Conservation (phyloP, 2,329 filamentous ascomycete species). For the Aspergillus sp. region DNA sequence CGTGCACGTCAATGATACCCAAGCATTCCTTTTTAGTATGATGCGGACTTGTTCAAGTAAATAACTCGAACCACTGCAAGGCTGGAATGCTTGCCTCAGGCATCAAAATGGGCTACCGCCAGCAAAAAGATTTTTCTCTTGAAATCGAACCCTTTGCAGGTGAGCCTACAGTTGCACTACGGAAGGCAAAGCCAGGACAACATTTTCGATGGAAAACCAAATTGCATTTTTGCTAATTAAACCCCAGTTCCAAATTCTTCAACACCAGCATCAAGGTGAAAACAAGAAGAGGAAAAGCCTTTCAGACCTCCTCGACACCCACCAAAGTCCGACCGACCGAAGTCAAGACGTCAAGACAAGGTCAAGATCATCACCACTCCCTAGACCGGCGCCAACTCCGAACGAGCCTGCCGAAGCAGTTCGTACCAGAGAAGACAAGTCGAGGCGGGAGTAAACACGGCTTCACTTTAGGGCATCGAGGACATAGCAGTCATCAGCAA, state of each 20-base stretch:
- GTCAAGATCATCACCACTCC: slow-evolving; percentile 95
- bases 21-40: background rate
- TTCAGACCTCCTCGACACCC: slow-evolving; percentile 91
- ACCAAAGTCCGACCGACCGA: slow-evolving; percentile 73
- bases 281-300: slow-evolving; percentile 57
- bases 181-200: no score
- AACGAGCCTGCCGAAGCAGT: slow-evolving; percentile 29
- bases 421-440: slow-evolving; percentile 21
- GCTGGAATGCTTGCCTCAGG: no score
- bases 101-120: no score
- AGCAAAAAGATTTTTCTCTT: no score
- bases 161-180: no score
- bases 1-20: background rate
- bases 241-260: background rate
- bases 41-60: no score
- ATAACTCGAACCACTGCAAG: no score
- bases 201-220: background rate
- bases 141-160: no score
- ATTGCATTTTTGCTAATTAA: background rate
- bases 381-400: slow-evolving; percentile 62
- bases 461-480: slow-evolving; percentile 88
- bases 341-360: slow-evolving; percentile 68
- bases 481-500: slow-evolving; percentile 88
- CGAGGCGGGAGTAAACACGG: slow-evolving; percentile 55
- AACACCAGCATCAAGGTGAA: slow-evolving; percentile 48